Conservation (phyloP, 2,329 filamentous ascomycete genomes). For the Fusarium siculi region DNA sequence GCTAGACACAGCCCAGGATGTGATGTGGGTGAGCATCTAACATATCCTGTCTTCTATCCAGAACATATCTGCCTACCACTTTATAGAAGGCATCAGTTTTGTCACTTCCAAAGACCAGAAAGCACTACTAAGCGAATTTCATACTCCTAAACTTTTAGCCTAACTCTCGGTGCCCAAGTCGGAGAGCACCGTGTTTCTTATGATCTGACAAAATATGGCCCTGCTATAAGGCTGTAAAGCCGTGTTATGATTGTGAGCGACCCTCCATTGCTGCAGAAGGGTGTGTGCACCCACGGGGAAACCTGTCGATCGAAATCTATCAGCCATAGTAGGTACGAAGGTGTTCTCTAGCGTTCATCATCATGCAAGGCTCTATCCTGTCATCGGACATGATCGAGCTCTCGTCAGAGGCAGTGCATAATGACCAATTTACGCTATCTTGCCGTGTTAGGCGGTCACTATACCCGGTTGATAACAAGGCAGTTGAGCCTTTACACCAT, state of each 20-base stretch:
- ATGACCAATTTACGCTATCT: conserved; percentile 1
- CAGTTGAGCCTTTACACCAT: conserved; percentile 18
- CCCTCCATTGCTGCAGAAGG: neutral
- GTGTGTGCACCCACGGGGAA: conserved; percentile 1
- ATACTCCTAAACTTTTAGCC: neutral
- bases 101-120: neutral
- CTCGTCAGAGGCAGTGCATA: neutral
- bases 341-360: conserved; percentile 22
- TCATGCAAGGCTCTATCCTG: conserved; percentile 33
- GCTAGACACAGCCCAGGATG: conserved; percentile 2
- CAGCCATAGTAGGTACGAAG: conserved; percentile 4
- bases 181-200: neutral
- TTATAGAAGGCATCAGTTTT: neutral
- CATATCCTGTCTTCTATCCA: neutral
- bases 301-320: conserved; percentile 21
- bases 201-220: neutral
- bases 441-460: conserved; percentile 33
- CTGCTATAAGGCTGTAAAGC: conserved; percentile 3
- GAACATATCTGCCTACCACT: neutral
- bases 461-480: conserved; percentile 25
- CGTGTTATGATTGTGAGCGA: conserved; percentile 11
- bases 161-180: neutral
- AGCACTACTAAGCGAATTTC: neutral
- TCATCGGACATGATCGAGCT: conserved; percentile 10
- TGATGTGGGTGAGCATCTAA: conserved; percentile 12